Evolutionary conservation across 108 stramenopile genomes (phyloP), one percentile per base, ranked within the genome.

Genomic region (Asterionellopsis glacialis): DNA sequence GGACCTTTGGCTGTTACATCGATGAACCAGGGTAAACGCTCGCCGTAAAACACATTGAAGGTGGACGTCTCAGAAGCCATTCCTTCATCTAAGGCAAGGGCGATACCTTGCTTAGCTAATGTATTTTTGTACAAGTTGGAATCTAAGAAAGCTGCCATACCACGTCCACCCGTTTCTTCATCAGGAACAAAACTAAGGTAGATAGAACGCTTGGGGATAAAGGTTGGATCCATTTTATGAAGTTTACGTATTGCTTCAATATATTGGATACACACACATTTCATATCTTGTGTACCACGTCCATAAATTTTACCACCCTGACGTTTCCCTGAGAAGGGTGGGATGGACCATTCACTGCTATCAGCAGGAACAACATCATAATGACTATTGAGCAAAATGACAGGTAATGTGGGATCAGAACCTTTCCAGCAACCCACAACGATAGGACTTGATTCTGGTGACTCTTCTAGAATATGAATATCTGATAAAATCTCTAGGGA

Each of bases 321-420:
- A 21, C 80, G 79, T 27, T 79, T 64, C 0, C 78, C 93, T 1
- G 58, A 86, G 71, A 96, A 98, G n/a, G 97, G 91, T 41, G 76
- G 73, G 19, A 86, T 72, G 0, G 84, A 82, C 91, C 91, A 93
- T 28, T 77, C 75, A 11, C 66, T 59, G 11, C 64, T 10, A 16
- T 70, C 83, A 24, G 88, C 95, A 0, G 97, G 97, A 0, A 98
- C 97, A 41, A 98, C 97, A 69, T 98, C 97, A 69, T 97, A 98
- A 66, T 98, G 97, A 12, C 81, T 81, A 65, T 98, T 98, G 47
- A 96, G 72, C 23, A 98, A 59, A n/a, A 98, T 44, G 9, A 87
- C 68, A 11, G 95, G 94, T 54, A 96, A 76, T 9, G 50, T 61
- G 0, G 64, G 57, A 67, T 96, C 77, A 14, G 67, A 52, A 19